Percentiles rank a stretch among this genome's conserved stretches.
These are phyloP conservation scores for Oryza australiensis DNA, from an alignment of 176 grass and related monocot species.

Conservation along the genomic window DNA sequence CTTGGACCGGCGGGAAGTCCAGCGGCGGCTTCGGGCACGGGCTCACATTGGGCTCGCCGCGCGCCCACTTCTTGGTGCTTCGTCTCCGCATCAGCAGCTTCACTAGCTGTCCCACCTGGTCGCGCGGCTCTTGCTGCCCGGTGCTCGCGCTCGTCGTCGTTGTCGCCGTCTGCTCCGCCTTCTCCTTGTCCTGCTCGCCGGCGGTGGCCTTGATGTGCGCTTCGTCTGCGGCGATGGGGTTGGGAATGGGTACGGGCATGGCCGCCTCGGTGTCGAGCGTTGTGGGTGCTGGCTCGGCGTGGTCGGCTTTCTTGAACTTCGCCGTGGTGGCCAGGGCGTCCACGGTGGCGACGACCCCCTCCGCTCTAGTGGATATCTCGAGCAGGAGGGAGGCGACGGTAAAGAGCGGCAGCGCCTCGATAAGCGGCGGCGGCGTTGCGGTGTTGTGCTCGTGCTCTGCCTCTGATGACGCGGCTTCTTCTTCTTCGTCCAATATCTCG, in stretches of 20 bases:
- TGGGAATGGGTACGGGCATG: background rate
- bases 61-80: conserved; percentile 40
- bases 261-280: background rate
- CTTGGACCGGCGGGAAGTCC: conserved; percentile 2
- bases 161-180: background rate
- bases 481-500: conserved; percentile 8
- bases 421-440: background rate
- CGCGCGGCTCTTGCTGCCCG: background rate
- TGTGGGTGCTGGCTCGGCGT: background rate
- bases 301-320: conserved; percentile 27
- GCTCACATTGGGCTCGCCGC: conserved; percentile 27
- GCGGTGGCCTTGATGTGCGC: background rate
- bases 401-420: conserved; percentile 43
- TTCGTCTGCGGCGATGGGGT: background rate
- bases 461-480: background rate
- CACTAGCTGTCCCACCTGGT: conserved; percentile 31
- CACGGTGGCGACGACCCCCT: conserved; percentile 31
- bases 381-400: conserved; percentile 37
- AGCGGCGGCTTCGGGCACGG: conserved; percentile 23
- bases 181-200: background rate
- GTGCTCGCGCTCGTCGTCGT: background rate
- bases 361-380: conserved; percentile 39
- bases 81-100: conserved; percentile 45
- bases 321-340: conserved; percentile 28
- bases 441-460: background rate